Conservation (phyloP, 1,284 basidiomycete genomes). For the Peniophora sp. region DNA sequence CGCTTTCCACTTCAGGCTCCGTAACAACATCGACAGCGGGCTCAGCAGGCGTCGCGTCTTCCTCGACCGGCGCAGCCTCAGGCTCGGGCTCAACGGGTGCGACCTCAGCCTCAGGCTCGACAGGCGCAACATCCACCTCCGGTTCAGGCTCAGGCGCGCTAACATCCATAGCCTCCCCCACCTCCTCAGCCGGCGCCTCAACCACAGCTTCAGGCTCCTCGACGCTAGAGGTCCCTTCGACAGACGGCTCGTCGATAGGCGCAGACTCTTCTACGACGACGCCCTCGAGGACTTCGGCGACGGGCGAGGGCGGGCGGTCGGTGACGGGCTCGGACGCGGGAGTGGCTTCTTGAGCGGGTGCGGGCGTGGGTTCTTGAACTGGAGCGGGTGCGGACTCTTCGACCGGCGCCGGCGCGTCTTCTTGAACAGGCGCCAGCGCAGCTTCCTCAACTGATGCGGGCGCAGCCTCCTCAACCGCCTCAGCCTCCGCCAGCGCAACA, state of each 20-base stretch:
- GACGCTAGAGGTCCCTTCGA: not conserved
- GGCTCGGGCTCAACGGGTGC: not conserved
- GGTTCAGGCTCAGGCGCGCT: not conserved
- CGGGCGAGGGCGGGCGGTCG: not conserved
- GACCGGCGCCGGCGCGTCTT: not conserved
- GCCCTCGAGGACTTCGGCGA: not conserved
- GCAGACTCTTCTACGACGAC: not conserved
- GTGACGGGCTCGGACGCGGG: not conserved
- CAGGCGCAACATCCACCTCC: not conserved
- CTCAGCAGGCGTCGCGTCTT: not conserved
- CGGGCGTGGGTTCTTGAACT: not conserved
- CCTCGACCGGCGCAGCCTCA: conserved; percentile 1
- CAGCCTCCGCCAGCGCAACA: conserved; percentile 9
- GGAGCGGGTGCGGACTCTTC: not conserved
- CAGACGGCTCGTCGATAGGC: conserved; percentile 1
- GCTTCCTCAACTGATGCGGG: no score
- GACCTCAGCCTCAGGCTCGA: not conserved
- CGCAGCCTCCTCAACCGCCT: not conserved
- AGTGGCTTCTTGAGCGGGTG: not conserved
- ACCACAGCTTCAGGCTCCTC: not conserved
- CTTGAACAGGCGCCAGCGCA: not conserved
- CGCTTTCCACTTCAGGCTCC: not conserved
- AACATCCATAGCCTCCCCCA: not conserved
- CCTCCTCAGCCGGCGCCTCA: not conserved
- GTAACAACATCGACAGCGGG: not conserved